Conservation (phyloP, 2,329 filamentous ascomycete genomes). For the Anthostomella pinea region DNA sequence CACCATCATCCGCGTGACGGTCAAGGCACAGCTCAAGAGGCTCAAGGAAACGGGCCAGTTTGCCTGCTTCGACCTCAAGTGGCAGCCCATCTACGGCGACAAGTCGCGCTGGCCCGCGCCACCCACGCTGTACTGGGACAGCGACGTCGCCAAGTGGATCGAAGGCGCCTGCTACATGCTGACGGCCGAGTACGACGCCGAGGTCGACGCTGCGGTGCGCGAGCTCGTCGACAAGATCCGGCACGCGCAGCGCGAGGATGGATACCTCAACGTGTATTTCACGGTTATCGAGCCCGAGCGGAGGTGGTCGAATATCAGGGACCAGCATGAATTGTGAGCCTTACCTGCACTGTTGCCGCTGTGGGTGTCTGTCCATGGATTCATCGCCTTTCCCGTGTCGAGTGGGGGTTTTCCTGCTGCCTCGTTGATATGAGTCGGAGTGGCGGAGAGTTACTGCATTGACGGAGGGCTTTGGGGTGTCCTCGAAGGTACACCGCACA, state of each 20-base stretch:
- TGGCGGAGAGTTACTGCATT: no score
- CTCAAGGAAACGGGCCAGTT: constrained; percentile 54
- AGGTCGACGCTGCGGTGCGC: constrained; percentile 48
- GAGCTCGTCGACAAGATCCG: constrained; percentile 59
- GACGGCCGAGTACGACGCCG: constrained; percentile 36
- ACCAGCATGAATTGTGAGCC: constrained; percentile 59
- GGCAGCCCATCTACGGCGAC: constrained; percentile 53
- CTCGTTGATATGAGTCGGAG: not conserved
- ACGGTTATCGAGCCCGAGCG: constrained; percentile 55
- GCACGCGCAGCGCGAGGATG: constrained; percentile 55
- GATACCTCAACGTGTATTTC: constrained; percentile 63
- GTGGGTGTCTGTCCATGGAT: no score
- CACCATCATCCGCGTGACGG: constrained; percentile 36
- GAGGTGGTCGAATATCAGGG: constrained; percentile 56
- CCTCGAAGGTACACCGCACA: no score
- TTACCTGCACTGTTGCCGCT: not conserved
- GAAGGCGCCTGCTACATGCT: constrained; percentile 60
- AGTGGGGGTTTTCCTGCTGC: constrained; percentile 1
- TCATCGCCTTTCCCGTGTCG: not conserved
- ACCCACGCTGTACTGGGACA: constrained; percentile 60
- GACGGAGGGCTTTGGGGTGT: no score
- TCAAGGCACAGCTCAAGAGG: constrained; percentile 50
- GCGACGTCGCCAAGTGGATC: constrained; percentile 56
- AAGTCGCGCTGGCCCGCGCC: constrained; percentile 54
- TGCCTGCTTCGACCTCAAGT: constrained; percentile 55